Evolutionary conservation across 148 eudicot species (phyloP), one percentile per base, ranked within the genome.

Genomic region (Camellia japonica): DNA sequence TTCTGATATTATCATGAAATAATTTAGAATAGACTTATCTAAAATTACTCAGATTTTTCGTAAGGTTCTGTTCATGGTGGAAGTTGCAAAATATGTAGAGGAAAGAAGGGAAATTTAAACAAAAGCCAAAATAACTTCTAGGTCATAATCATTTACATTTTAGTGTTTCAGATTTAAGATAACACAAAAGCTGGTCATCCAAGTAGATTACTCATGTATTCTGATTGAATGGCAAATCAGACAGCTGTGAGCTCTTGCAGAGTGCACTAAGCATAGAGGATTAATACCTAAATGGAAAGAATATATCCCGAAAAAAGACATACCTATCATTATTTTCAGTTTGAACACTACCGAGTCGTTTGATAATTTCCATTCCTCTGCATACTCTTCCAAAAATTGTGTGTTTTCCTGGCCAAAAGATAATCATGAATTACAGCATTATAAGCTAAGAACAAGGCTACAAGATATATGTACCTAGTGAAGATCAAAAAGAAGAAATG

Each of bases 301-400:
- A 76, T 74, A 77, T 3, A 43, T 12, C 11, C 41, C 13, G 2
- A 51, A n/a, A 30, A 30, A 44, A 81, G 74, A 55, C 84, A 65
- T 75, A 95, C 97, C 99, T 87, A 79, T 96, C 99, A 52, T 88
- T 93, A 79, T 93, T 96, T 84, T 96, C 95, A 19, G 99, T 96
- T 80, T 93, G 99, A 77, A 96, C 97, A 83, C 95, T 95, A 60
- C 98, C 98, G 46, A 93, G 97, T 82, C 98, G 92, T 89, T 96
- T 96, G 75, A 96, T 78, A 65, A 96, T 92, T 84, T 96, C 97
- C 98, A 96, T 92, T 83, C 99, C 98, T 72, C 78, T 86, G 60
- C 93, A 90, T 76, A 96, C 91, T 84, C 99, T 89, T 86, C 99
- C 99, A 86, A 96, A 96, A 83, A 96, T 96, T n/a, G 99, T 93